Percentiles rank a stretch among this genome's conserved stretches.
Evolutionary conservation across 495 filamentous ascomycete species (phyloP).

Genomic region (Trichoderma parareesei): DNA sequence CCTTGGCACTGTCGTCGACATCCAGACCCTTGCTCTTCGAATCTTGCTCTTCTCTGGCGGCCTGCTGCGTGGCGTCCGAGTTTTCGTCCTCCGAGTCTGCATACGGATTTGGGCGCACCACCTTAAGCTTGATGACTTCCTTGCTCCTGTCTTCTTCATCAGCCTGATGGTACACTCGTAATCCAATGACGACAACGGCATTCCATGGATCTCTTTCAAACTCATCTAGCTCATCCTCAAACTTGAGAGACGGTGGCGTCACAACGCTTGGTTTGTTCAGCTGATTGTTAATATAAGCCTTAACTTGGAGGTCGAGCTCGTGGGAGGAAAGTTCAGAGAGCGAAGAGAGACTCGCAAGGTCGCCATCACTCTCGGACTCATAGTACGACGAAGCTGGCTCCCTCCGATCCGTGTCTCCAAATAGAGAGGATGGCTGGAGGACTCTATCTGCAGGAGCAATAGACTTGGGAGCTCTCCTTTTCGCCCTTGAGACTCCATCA

Average conservation of each 20-base stretch:
- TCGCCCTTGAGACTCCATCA: constrained; percentile 8
- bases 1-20: constrained; percentile 41
- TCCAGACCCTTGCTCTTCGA: constrained; percentile 35
- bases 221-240: constrained; percentile 25
- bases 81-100: constrained; percentile 17
- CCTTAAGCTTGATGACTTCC: constrained; percentile 35
- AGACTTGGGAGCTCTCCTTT: not conserved
- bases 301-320: constrained; percentile 26
- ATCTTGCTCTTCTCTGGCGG: constrained; percentile 15
- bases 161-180: constrained; percentile 63
- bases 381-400: constrained; percentile 21
- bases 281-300: constrained; percentile 2
- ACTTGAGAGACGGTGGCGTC: constrained; percentile 12
- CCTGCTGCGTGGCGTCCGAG: not conserved
- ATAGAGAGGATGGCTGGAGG: not conserved
- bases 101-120: constrained; percentile 31
- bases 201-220: constrained; percentile 69
- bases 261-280: not conserved
- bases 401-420: not conserved
- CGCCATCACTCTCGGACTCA: constrained; percentile 23
- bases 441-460: not conserved
- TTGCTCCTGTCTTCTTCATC: constrained; percentile 43
- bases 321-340: constrained; percentile 29
- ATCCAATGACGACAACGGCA: constrained; percentile 69
- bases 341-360: constrained; percentile 22